A percentile compares a stretch with the other conserved stretches of the same genome.
Conservation (phyloP, 257 asterid genomes). For the Paraleonurus japonicus region DNA sequence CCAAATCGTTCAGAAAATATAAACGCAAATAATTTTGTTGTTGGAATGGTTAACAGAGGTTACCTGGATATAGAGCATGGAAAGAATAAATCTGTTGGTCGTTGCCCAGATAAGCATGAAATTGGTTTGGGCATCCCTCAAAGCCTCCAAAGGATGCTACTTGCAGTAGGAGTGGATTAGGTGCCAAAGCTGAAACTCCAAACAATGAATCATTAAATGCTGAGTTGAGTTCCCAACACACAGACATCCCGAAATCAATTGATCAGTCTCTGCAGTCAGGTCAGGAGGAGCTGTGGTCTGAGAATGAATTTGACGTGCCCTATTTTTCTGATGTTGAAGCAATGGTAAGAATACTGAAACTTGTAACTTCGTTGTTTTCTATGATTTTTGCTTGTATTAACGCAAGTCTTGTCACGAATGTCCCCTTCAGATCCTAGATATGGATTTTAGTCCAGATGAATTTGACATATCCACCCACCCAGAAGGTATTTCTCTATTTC, state of each 20-base stretch:
- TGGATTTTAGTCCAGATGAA: constrained; percentile 76
- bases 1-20: constrained; percentile 27
- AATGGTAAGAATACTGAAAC: constrained; percentile 52
- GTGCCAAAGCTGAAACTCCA: constrained; percentile 23
- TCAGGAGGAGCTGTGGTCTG: constrained; percentile 47
- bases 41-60: constrained; percentile 28
- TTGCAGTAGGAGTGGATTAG: constrained; percentile 28
- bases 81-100: constrained; percentile 20
- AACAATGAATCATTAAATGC: constrained; percentile 31
- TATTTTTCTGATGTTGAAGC: constrained; percentile 77
- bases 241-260: constrained; percentile 21
- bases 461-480: constrained; percentile 34
- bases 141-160: constrained; percentile 28
- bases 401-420: constrained; percentile 13
- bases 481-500: constrained; percentile 53
- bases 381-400: constrained; percentile 23
- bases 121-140: constrained; percentile 25
- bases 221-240: constrained; percentile 27
- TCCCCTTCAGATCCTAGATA: constrained; percentile 68
- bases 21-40: constrained; percentile 24
- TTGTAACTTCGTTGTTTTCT: constrained; percentile 16
- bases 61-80: constrained; percentile 33
- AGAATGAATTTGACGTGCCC: constrained; percentile 61
- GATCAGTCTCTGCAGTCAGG: constrained; percentile 36
- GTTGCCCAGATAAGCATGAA: constrained; percentile 23